Evolutionary conservation across 495 filamentous ascomycete genomes (phyloP), one percentile per base, ranked within the genome.

Genomic region (Xylaria curta): DNA sequence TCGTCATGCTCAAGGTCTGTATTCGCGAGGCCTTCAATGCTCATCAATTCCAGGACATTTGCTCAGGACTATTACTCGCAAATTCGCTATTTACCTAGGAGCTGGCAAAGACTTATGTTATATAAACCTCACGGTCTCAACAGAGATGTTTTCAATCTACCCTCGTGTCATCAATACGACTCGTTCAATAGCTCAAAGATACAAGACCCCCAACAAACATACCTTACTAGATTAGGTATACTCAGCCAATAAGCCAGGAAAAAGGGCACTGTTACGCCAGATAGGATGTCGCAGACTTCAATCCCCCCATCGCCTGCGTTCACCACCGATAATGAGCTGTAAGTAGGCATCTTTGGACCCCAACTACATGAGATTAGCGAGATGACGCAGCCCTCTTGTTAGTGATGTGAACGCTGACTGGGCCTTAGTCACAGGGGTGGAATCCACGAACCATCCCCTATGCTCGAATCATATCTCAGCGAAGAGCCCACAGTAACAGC

Each of bases 21-120:
- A 65, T 65, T 65, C 42, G 26, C 6, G 42, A 31, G 42, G 8
- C 42, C 42, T 64, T 31, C 1, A 19, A 49, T 44, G 28, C 4
- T 9, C 33, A 24, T 63, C 19, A 12, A 33, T 26, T 24, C 26
- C 31, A 65, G 62, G 62, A 65, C 62, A 49, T 47, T 65, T 60
- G 42, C 62, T 49, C 15, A 64, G 42, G 61, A 64, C 38, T 26
- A 24, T 47, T 64, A 19, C 38, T 64, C 40, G 40, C 40, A 42
- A 24, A 21, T 12, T 36, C 36, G 33, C n/a, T 1, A 13, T 61
- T 38, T 38, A 2, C 38, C 38, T 46, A 15, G n/a, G 9, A 26
- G 26, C 26, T 44, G 4, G 38, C 19, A 40, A 19, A 54, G 3
- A 15, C 13, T 42, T 9, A 9, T 46, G 38, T 24, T 24, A 47